Conservation (phyloP, 2,329 filamentous ascomycete species). For the Talaromyces albobiverticillius region DNA sequence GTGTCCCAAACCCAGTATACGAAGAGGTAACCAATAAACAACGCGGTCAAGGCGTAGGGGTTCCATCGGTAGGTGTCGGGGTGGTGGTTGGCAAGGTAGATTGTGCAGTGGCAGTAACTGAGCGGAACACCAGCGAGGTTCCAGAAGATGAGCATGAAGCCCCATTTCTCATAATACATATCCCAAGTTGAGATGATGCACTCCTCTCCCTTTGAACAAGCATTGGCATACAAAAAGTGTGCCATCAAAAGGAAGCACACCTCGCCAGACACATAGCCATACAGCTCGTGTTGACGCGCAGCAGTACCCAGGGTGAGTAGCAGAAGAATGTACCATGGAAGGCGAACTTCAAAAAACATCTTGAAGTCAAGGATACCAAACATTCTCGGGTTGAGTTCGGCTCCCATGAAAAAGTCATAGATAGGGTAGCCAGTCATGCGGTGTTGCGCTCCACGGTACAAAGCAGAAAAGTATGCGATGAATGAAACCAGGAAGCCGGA, state of each 20-base stretch:
- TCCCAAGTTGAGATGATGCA: slow-evolving; percentile 89
- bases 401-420: slow-evolving; percentile 91
- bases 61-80: slow-evolving; percentile 77
- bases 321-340: slow-evolving; percentile 90
- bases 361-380: slow-evolving; percentile 85
- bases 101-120: slow-evolving; percentile 89
- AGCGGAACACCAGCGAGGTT: slow-evolving; percentile 88
- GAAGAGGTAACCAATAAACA: slow-evolving; percentile 72
- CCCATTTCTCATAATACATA: slow-evolving; percentile 96
- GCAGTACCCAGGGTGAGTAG: slow-evolving; percentile 73
- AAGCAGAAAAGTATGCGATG: slow-evolving; percentile 81
- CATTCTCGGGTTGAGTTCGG: slow-evolving; percentile 81
- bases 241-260: slow-evolving; percentile 82
- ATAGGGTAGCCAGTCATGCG: slow-evolving; percentile 82
- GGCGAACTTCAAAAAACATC: slow-evolving; percentile 92
- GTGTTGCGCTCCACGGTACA: slow-evolving; percentile 76
- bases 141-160: slow-evolving; percentile 98
- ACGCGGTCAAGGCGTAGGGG: slow-evolving; percentile 59
- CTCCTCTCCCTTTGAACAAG: slow-evolving; percentile 88
- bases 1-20: slow-evolving; percentile 93
- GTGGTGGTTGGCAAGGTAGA: slow-evolving; percentile 82
- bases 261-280: slow-evolving; percentile 84
- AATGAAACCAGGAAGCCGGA: slow-evolving; percentile 82
- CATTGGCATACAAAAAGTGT: slow-evolving; percentile 88
- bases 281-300: slow-evolving; percentile 76